Evolutionary conservation across 2,329 filamentous ascomycete genomes (phyloP), one percentile per base, ranked within the genome.

Genomic region (Verticillium nubilum): DNA sequence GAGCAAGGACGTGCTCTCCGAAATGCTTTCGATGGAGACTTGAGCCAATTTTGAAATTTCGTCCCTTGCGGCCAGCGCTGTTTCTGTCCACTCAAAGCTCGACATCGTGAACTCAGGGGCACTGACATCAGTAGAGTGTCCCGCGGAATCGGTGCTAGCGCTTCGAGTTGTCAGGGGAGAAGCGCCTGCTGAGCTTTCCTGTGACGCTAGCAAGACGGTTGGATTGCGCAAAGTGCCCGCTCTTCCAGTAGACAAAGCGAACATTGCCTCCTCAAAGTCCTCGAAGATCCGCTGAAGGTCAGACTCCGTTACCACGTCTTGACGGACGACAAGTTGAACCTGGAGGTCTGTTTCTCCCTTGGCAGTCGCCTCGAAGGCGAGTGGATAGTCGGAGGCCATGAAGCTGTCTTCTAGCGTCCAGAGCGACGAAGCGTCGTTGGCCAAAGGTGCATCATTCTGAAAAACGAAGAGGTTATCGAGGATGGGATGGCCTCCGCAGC

Each of bases 381-480:
- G 73, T 0, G 91, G 87, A 66, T 92, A 95, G 64, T 93, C 89
- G 0, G 86, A 80, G 13, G 77, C 71, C 3, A 73, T 73, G 4
- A 76, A 69, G 1, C 78, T 79, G 23, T 84, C 77, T 2, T 80
- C 61, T 10, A 82, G 67, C 0, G 73, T 74, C 87, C 91, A 93
- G 1, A 86, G 65, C 1, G 65, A 59, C 2, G 72, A 65, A 3
- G 70, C 63, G n/a, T 67, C 68, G 1, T 61, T 52, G 0, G 67
- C 59, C 0, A 66, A 60, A 1, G 67, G 62, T 0, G 72, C 66
- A 9, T 83, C 76, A 35, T 81, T 78, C 67, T 96, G 90, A 69
- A 94, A 97, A 0, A 92, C 89, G 65, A 97, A 96, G 1, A 97
- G 76, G 0, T 81, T 88, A 61, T 96, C 89, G 68, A 97, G 97